Percentiles rank a stretch among this genome's conserved stretches.
Conservation (phyloP, 2,329 filamentous ascomycete species). For the Apiospora pterosperma region DNA sequence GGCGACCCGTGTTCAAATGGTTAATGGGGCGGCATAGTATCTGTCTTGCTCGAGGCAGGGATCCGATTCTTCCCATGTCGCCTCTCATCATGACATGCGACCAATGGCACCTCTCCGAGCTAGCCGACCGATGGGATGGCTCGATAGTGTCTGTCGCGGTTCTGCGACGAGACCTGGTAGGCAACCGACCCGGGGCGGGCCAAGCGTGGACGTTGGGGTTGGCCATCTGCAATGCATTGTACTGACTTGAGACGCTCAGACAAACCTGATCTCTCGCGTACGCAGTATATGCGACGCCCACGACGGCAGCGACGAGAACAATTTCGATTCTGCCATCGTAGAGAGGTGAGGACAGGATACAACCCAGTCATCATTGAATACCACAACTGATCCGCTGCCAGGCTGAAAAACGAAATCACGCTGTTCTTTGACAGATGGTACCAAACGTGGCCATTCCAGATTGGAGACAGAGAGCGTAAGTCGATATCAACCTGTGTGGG, state of each 20-base stretch:
- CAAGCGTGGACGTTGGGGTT: no score
- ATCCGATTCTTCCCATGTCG: conserved; percentile 65
- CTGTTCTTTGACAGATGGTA: conserved; percentile 31
- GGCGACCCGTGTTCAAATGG: not conserved
- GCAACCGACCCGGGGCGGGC: conserved; percentile 13
- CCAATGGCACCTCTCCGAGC: conserved; percentile 61
- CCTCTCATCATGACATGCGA: conserved; percentile 65
- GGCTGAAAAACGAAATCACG: conserved; percentile 29
- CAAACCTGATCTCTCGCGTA: conserved; percentile 54
- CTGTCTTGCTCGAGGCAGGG: conserved; percentile 66
- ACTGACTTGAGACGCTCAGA: conserved; percentile 28
- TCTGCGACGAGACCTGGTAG: conserved; percentile 61
- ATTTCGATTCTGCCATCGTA: conserved; percentile 48
- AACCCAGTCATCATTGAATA: not conserved
- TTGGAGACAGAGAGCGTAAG: conserved; percentile 43
- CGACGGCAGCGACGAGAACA: conserved; percentile 38
- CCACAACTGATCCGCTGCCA: conserved; percentile 6
- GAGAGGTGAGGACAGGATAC: conserved; percentile 39
- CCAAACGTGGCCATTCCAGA: conserved; percentile 47
- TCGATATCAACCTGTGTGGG: not conserved
- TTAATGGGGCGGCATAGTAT: conserved; percentile 40
- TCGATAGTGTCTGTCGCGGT: conserved; percentile 71
- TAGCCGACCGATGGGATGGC: conserved; percentile 65
- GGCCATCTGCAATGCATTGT: not conserved
- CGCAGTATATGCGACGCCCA: conserved; percentile 58